Evolutionary conservation across 495 filamentous ascomycete genomes (phyloP).

Genomic region (Annulohypoxylon moriforme): DNA sequence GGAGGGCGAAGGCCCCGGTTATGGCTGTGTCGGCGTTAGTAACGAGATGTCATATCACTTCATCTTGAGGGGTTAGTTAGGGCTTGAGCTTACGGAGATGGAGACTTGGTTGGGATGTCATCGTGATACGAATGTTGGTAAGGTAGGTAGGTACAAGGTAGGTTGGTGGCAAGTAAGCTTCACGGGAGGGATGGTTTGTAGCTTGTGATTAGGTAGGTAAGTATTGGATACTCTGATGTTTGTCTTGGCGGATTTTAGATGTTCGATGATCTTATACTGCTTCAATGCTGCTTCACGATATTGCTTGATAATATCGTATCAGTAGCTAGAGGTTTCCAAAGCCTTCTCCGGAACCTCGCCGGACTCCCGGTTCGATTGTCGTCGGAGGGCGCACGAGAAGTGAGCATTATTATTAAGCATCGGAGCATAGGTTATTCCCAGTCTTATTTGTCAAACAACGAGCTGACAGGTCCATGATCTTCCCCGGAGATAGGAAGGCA

Average conservation of each 20-base stretch:
- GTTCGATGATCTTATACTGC: background rate
- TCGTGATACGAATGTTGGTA: background rate
- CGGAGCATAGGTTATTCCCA: background rate
- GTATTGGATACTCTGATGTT: background rate
- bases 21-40: constrained; percentile 45
- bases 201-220: background rate
- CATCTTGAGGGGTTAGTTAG: background rate
- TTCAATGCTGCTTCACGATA: background rate
- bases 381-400: background rate
- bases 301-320: background rate
- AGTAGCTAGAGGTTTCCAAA: background rate
- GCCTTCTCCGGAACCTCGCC: background rate
- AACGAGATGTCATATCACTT: background rate
- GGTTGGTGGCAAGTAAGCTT: background rate
- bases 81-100: constrained; percentile 12
- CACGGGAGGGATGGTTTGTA: background rate
- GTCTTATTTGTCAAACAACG: background rate
- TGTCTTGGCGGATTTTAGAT: background rate
- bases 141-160: background rate
- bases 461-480: background rate
- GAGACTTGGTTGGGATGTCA: background rate
- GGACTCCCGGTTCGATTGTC: background rate
- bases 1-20: constrained; percentile 55
- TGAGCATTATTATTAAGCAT: background rate
- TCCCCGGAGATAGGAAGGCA: background rate